Percentiles rank a stretch among this genome's conserved stretches.
Evolutionary conservation across 345 rosid genomes (phyloP).

Genomic region (Salix brachista): DNA sequence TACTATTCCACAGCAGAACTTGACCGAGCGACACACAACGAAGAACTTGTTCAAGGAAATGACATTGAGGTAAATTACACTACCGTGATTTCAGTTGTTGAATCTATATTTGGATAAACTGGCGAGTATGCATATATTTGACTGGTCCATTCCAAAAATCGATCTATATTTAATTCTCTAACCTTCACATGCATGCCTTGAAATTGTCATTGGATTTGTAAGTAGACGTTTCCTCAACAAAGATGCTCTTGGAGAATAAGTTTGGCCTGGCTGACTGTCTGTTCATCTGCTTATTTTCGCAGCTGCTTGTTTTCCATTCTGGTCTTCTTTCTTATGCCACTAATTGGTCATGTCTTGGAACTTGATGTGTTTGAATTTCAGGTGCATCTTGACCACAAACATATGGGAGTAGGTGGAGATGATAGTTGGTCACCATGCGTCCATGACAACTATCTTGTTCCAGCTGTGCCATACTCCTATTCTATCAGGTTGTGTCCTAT

Average conservation of each 20-base stretch:
- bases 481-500: constrained; percentile 63
- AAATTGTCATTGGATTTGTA: background rate
- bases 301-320: background rate
- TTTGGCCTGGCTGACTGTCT: background rate
- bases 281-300: background rate
- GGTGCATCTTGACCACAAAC: constrained; percentile 98
- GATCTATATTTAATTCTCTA: background rate
- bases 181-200: background rate
- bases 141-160: no score
- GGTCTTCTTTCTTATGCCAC: background rate
- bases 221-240: background rate
- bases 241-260: background rate
- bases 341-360: background rate
- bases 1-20: constrained; percentile 66
- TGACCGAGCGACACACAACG: constrained; percentile 65
- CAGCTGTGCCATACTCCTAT: constrained; percentile 65
- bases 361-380: constrained; percentile 21
- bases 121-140: background rate
- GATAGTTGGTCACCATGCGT: constrained; percentile 90
- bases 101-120: background rate
- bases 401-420: constrained; percentile 92
- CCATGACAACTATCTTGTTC: constrained; percentile 70
- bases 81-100: background rate
- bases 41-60: constrained; percentile 64
- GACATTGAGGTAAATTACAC: constrained; percentile 57